Evolutionary conservation across 139 green algal genomes (phyloP).

Genomic region (Chlamydomonas sphaeroides): DNA sequence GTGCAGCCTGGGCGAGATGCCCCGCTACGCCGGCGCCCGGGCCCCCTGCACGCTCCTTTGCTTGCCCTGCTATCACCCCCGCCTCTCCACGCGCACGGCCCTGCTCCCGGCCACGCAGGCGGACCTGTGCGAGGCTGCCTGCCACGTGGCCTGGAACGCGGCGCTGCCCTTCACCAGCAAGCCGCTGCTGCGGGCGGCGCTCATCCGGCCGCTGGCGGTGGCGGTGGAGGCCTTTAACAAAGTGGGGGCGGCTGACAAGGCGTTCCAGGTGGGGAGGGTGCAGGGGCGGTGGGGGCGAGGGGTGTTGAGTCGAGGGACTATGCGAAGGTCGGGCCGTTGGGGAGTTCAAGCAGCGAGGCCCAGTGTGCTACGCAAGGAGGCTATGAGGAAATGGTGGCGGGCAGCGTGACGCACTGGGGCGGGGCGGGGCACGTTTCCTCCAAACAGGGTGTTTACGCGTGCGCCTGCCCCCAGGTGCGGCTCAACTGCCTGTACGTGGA

Average conservation of each 20-base stretch:
- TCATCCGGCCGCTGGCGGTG: conserved; percentile 35
- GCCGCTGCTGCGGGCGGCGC: conserved; percentile 45
- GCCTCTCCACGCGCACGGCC: no score
- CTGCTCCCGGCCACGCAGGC: not conserved
- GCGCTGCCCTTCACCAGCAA: conserved; percentile 49
- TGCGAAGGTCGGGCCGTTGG: not conserved
- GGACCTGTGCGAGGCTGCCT: conserved; percentile 29
- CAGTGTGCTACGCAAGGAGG: no score
- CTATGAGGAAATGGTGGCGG: no score
- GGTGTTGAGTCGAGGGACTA: not conserved
- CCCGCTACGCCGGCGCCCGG: no score
- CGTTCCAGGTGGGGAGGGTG: conserved; percentile 71
- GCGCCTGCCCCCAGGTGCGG: conserved; percentile 49
- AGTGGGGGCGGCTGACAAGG: conserved; percentile 42
- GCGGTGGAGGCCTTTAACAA: conserved; percentile 46
- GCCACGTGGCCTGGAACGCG: conserved; percentile 53
- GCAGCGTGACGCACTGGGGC: no score
- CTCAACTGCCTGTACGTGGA: conserved; percentile 61
- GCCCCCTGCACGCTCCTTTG: not conserved
- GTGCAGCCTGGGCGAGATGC: no score
- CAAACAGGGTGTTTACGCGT: no score
- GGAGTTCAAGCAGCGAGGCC: no score
- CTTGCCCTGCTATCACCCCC: not conserved
- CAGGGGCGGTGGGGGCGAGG: not conserved
- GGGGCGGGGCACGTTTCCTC: no score